phyloP scores from a whole-genome alignment of 2,329 filamentous ascomycete species.

The Colletotrichum sublineola region DNA sequence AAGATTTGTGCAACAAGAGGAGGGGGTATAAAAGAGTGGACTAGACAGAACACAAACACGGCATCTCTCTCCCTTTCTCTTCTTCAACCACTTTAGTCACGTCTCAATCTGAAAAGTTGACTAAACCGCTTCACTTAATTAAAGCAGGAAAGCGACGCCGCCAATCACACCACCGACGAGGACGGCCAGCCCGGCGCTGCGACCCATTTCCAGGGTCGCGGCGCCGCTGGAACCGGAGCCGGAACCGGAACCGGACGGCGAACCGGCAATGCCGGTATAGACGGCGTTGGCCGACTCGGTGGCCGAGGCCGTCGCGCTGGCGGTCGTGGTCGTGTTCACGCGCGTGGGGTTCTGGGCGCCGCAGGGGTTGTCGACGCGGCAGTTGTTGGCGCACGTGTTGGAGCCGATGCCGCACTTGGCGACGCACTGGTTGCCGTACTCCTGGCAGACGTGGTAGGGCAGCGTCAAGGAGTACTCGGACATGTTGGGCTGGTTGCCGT shows the following conservation, averaged over 20 bases:
- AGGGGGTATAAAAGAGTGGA: slow-evolving; percentile 38
- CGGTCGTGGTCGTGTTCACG: slow-evolving; percentile 67
- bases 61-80: not conserved
- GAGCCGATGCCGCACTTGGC: slow-evolving; percentile 65
- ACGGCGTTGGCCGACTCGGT: slow-evolving; percentile 52
- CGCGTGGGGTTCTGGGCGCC: slow-evolving; percentile 75
- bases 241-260: slow-evolving; percentile 34
- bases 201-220: slow-evolving; percentile 51
- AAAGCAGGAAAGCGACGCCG: slow-evolving; percentile 56
- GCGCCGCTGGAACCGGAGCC: slow-evolving; percentile 45
- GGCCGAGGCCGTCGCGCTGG: slow-evolving; percentile 55
- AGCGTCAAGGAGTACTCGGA: slow-evolving; percentile 83
- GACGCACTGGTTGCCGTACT: slow-evolving; percentile 79
- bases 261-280: slow-evolving; percentile 50
- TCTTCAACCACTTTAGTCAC: no score
- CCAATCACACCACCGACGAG: slow-evolving; percentile 56
- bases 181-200: slow-evolving; percentile 54
- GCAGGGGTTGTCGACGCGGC: slow-evolving; percentile 77
- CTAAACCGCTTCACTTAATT: slow-evolving; percentile 2
- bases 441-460: slow-evolving; percentile 81
- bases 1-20: slow-evolving; percentile 33
- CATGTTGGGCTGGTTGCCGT: slow-evolving; percentile 76
- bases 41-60: slow-evolving; percentile 28
- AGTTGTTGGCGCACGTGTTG: slow-evolving; percentile 70
- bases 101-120: no score